phyloP scores from a whole-genome alignment of 257 asterid genomes.

The Jacaranda mimosifolia region DNA sequence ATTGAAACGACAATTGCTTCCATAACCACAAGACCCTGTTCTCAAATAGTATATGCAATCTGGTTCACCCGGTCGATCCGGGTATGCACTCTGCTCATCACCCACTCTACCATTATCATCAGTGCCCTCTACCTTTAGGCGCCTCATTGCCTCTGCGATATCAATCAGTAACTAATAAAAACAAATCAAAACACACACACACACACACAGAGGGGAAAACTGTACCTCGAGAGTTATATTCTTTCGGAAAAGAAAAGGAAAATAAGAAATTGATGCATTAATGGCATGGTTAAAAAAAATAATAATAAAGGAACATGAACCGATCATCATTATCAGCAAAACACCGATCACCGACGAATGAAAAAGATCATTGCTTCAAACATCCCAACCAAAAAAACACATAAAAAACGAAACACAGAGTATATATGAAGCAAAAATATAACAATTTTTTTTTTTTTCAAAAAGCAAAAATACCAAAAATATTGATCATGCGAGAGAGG shows the following conservation, averaged over 20 bases:
- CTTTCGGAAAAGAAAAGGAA: background rate
- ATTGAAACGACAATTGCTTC: conserved; percentile 70
- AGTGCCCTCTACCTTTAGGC: conserved; percentile 46
- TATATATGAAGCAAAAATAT: conserved; percentile 18
- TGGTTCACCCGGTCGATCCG: conserved; percentile 79
- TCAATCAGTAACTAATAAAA: conserved; percentile 20
- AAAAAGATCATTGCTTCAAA: conserved; percentile 32
- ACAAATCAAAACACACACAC: conserved; percentile 1
- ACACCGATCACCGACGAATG: conserved; percentile 38
- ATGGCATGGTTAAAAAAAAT: background rate
- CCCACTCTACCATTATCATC: conserved; percentile 50
- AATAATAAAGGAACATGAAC: conserved; percentile 6
- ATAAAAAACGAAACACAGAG: background rate
- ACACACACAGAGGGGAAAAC: background rate
- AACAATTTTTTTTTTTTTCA: too few species aligned
- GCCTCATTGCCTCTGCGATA: conserved; percentile 52
- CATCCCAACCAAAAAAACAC: background rate
- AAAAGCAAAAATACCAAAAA: conserved; percentile 16
- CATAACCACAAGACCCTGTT: conserved; percentile 79
- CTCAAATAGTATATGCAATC: conserved; percentile 71
- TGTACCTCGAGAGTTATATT: background rate
- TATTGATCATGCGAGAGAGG: background rate
- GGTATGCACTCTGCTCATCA: conserved; percentile 54
- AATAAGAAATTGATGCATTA: conserved; percentile 20
- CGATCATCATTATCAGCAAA: conserved; percentile 30